Base-by-base conservation (phyloP, 2,329 filamentous ascomycete genomes). In the Malbranchea cinnamomea region DNA sequence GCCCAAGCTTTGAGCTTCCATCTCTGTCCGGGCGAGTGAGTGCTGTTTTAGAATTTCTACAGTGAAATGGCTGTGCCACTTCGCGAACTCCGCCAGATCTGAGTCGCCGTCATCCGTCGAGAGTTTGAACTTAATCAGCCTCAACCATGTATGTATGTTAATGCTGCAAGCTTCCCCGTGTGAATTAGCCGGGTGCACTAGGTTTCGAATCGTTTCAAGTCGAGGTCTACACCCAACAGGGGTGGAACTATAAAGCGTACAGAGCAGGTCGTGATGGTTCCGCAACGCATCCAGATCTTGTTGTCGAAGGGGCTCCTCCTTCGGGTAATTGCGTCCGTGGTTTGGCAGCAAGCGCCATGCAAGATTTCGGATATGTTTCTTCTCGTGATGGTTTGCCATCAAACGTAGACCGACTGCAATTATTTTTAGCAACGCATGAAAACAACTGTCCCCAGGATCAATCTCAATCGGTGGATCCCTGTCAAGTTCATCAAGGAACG, bases 201-300 rank as follows among this genome's bases (percentile, higher is more conserved):
- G 56, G 30, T 63, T 56, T 16, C 56, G 61, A 27, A 74, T 57
- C 4, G 60, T 52, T 30, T 63, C 55, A 4, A 71, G 39, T 24
- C 62, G 57, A 23, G 67, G 67, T n/a, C 70, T 58, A 41, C 57
- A 64, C 2, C 56, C 53, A 16, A 62, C 48, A 15, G 70, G 68
- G 21, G 65, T 63, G 23, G 61, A 62, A 56, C 61, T 72, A 43
- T 74, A 74, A 9, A 75, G 52, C 3, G 66, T 68, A 32, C 64
- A 68, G 0, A 75, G 56, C 10, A 75, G 53, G 41, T 74, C 68
- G 38, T 73, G 68, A 35, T 75, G 68, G 39, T 74, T 75, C 27
- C 68, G 61, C 26, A 74, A 49, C 1, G 70, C 67, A 30, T 67
- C 61, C 8, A 74, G 49, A 37, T 69, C 68, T 33, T 62, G 56